These are phyloP conservation scores for Hyaloscypha variabilis DNA, from an alignment of 495 filamentous ascomycete genomes.

Conservation along the genomic window DNA sequence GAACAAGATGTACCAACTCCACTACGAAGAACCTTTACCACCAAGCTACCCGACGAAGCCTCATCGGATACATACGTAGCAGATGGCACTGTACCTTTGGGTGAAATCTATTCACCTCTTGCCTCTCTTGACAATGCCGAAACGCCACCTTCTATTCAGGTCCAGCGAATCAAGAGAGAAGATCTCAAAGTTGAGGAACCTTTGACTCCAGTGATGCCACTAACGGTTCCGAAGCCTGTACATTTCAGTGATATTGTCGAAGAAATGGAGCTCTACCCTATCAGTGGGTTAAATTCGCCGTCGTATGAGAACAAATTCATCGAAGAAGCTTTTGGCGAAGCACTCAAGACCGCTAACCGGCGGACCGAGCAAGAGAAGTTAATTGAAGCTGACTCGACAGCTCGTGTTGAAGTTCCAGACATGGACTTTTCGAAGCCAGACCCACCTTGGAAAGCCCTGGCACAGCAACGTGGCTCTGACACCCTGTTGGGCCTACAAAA, in stretches of 20 bases:
- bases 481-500: slow-evolving; percentile 15
- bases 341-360: slow-evolving; percentile 35
- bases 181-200: slow-evolving; percentile 47
- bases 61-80: slow-evolving; percentile 24
- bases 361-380: slow-evolving; percentile 64
- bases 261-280: slow-evolving; percentile 16
- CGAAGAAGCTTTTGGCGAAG: slow-evolving; percentile 42
- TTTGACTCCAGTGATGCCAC: slow-evolving; percentile 39
- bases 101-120: slow-evolving; percentile 31
- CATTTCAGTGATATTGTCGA: slow-evolving; percentile 38
- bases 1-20: slow-evolving; percentile 34
- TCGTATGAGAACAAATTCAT: slow-evolving; percentile 45
- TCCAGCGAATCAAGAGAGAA: slow-evolving; percentile 32
- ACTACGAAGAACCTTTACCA: slow-evolving; percentile 20
- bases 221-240: slow-evolving; percentile 38
- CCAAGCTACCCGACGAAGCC: neutral
- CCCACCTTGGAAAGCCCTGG: slow-evolving; percentile 55
- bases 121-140: slow-evolving; percentile 28
- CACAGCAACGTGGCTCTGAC: neutral
- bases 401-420: slow-evolving; percentile 57
- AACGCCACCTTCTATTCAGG: slow-evolving; percentile 29
- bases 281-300: slow-evolving; percentile 36
- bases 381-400: slow-evolving; percentile 56
- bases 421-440: slow-evolving; percentile 62
- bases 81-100: slow-evolving; percentile 22